Evolutionary conservation across 2,329 filamentous ascomycete species (phyloP).

Genomic region (Orbilia javanica): DNA sequence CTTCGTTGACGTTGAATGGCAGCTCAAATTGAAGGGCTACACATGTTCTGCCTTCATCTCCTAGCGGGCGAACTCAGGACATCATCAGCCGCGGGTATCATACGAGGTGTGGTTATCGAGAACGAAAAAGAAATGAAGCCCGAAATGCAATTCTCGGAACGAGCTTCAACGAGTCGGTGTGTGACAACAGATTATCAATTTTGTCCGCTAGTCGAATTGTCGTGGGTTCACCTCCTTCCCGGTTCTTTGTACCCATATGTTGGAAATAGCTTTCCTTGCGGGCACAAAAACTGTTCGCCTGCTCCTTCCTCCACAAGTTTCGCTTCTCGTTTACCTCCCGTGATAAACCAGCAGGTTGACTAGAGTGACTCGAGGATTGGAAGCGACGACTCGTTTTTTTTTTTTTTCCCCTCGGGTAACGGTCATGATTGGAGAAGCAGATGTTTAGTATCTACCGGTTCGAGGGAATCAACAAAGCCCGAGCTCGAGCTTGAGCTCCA

Average conservation of each 20-base stretch:
- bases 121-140: slow-evolving; percentile 47
- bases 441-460: slow-evolving; percentile 15
- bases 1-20: slow-evolving; percentile 21
- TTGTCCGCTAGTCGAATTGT: slow-evolving; percentile 24
- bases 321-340: slow-evolving; percentile 44
- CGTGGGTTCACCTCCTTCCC: slow-evolving; percentile 40
- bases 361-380: slow-evolving; percentile 29
- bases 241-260: slow-evolving; percentile 43
- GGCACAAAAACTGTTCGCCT: slow-evolving; percentile 52
- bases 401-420: slow-evolving; percentile 56
- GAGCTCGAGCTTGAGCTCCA: slow-evolving; percentile 56
- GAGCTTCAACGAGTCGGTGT: slow-evolving; percentile 42
- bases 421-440: slow-evolving; percentile 26
- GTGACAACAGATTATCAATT: slow-evolving; percentile 52
- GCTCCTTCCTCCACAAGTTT: slow-evolving; percentile 48
- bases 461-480: slow-evolving; percentile 23
- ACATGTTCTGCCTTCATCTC: slow-evolving; percentile 48
- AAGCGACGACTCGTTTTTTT: slow-evolving; percentile 38
- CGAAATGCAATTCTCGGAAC: slow-evolving; percentile 40
- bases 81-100: slow-evolving; percentile 49
- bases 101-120: slow-evolving; percentile 37
- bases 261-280: slow-evolving; percentile 46
- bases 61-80: slow-evolving; percentile 27
- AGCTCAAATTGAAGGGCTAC: slow-evolving; percentile 57
- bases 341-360: slow-evolving; percentile 35